phyloP scores from a whole-genome alignment of 1,284 basidiomycete species.

The Tilletiaria anomala region DNA sequence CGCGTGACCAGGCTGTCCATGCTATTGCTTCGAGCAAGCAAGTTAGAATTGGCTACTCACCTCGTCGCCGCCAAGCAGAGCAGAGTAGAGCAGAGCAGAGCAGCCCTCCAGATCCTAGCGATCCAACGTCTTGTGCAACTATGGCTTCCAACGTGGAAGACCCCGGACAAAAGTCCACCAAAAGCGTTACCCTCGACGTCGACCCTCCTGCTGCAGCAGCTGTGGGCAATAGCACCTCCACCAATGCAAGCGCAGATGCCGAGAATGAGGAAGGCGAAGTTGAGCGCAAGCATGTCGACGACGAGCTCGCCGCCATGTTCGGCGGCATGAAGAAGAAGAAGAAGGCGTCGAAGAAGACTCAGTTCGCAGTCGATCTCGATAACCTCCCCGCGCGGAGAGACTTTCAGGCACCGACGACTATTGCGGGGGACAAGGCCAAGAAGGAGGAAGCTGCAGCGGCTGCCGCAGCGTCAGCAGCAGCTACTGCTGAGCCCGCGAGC shows the following conservation, averaged over 20 bases:
- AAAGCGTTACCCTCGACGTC: not conserved
- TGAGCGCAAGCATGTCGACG: not conserved
- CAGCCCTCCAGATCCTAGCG: no score
- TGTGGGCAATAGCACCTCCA: not conserved
- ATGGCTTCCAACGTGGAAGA: no score
- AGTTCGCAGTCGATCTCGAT: not conserved
- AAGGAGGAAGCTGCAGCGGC: constrained; percentile 6
- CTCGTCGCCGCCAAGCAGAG: no score
- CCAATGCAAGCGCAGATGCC: not conserved
- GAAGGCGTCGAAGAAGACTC: not conserved
- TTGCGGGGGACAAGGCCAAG: not conserved
- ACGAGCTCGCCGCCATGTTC: not conserved
- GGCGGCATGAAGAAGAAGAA: not conserved
- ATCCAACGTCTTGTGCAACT: no score
- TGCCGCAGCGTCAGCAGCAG: constrained; percentile 20
- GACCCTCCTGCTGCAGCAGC: not conserved
- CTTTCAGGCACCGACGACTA: no score
- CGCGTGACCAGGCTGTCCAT: no score
- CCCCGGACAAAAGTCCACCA: not conserved
- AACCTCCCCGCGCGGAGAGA: not conserved
- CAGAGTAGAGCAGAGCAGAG: no score
- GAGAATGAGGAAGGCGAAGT: not conserved
- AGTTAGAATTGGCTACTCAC: no score
- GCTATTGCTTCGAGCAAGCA: no score
- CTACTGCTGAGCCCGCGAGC: constrained; percentile 9